Percentiles rank a stretch among this genome's conserved stretches.
These are phyloP conservation scores for Mycena epipterygia DNA, from an alignment of 768 basidiomycete genomes.

Conservation along the genomic window DNA sequence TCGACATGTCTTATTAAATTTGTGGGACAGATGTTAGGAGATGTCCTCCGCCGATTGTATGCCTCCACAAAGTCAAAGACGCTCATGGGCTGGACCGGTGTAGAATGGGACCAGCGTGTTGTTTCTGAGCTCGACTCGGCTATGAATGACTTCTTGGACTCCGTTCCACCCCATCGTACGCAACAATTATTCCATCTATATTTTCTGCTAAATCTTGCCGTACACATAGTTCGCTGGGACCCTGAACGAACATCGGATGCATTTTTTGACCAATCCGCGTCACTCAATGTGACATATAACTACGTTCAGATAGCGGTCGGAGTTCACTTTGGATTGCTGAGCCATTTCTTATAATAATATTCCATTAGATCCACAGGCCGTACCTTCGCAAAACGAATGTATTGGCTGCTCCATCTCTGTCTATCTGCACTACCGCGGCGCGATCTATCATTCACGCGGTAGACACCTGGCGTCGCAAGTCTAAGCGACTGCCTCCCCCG, in stretches of 20 bases:
- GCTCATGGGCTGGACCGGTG: constrained; percentile 55
- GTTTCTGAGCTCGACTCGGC: too few species aligned
- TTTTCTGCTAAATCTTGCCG: neutral
- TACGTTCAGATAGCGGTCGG: constrained; percentile 55
- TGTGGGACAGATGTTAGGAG: constrained; percentile 61
- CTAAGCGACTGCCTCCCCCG: constrained; percentile 15
- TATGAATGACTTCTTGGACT: too few species aligned
- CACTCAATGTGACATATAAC: too few species aligned
- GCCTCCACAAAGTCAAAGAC: constrained; percentile 56
- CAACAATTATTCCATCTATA: constrained; percentile 21
- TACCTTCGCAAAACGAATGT: too few species aligned
- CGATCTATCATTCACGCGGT: constrained; percentile 59
- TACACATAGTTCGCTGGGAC: constrained; percentile 42
- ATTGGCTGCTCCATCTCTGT: too few species aligned
- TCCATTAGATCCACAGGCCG: too few species aligned
- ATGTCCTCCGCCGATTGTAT: constrained; percentile 70
- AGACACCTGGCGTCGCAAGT: constrained; percentile 39
- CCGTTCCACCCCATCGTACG: too few species aligned
- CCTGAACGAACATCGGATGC: constrained; percentile 37
- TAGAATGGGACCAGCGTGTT: constrained; percentile 67
- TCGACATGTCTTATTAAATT: neutral
- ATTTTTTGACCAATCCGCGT: too few species aligned
- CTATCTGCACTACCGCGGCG: constrained; percentile 66
- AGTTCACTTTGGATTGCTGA: constrained; percentile 42
- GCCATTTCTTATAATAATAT: constrained; percentile 45